Conservation (phyloP, 2,329 filamentous ascomycete species). For the Fusarium abutilonis region DNA sequence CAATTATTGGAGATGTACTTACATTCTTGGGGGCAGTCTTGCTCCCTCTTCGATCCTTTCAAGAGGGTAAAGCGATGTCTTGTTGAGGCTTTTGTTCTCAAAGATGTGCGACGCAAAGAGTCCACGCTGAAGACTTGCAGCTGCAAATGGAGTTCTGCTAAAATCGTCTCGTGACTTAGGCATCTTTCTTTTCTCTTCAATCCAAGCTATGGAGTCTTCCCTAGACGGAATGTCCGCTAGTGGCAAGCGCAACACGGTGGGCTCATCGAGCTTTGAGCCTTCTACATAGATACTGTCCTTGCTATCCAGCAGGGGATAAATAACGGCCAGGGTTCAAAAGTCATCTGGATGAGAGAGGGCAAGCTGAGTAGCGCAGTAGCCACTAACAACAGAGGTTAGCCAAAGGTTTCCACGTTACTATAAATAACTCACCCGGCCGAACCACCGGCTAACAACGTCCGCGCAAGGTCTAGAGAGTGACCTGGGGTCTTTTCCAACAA, state of each 20-base stretch:
- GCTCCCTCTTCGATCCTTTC: constrained; percentile 27
- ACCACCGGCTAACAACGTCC: constrained; percentile 24
- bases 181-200: constrained; percentile 15
- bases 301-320: constrained; percentile 39
- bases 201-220: constrained; percentile 30
- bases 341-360: constrained; percentile 40
- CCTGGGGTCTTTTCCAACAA: constrained; percentile 18
- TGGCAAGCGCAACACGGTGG: constrained; percentile 18
- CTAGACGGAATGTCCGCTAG: constrained; percentile 21
- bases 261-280: constrained; percentile 19
- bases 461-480: constrained; percentile 22
- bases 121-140: constrained; percentile 20
- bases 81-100: constrained; percentile 21
- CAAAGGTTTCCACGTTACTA: rapidly evolving
- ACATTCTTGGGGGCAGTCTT: constrained; percentile 31
- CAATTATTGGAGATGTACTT: rapidly evolving
- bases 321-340: constrained; percentile 23
- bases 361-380: constrained; percentile 37
- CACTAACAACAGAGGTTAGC: constrained; percentile 6
- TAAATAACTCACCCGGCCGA: constrained; percentile 37
- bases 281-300: constrained; percentile 28
- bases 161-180: constrained; percentile 21
- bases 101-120: constrained; percentile 29
- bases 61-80: constrained; percentile 20
- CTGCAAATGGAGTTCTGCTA: constrained; percentile 17